A percentile compares a stretch with the other conserved stretches of the same genome.
Conservation (phyloP, 2,329 filamentous ascomycete species). For the Neofusicoccum kwambonambiense region DNA sequence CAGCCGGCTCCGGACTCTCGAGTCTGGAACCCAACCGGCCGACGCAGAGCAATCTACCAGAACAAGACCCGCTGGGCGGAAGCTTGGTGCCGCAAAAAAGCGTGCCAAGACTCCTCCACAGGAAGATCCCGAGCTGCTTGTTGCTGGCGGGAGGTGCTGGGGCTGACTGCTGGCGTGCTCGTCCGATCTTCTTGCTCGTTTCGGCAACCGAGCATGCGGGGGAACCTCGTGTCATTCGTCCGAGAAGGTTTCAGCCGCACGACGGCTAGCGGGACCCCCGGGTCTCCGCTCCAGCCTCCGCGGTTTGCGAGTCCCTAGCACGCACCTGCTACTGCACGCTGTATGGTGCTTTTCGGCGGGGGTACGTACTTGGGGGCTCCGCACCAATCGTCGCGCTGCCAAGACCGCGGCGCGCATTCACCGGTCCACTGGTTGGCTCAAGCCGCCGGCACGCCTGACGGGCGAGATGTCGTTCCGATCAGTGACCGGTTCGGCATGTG, state of each 20-base stretch:
- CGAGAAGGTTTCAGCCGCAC: neutral
- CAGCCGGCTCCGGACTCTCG: neutral
- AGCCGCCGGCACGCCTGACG: neutral
- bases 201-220: neutral
- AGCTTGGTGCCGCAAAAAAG: neutral
- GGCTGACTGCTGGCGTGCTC: too few species aligned
- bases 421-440: neutral
- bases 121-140: neutral
- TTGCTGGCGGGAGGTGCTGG: too few species aligned
- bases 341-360: neutral
- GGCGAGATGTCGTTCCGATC: too few species aligned
- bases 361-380: neutral
- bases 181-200: neutral
- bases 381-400: neutral
- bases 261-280: neutral
- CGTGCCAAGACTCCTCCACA: neutral
- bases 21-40: neutral
- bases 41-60: neutral
- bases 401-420: neutral
- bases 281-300: neutral
- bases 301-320: neutral
- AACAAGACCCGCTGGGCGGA: neutral
- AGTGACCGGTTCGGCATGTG: too few species aligned
- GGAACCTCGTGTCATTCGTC: neutral
- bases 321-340: neutral